Evolutionary conservation across 768 basidiomycete genomes (phyloP), one percentile per base, ranked within the genome.

Genomic region (Tulasnella calospora): DNA sequence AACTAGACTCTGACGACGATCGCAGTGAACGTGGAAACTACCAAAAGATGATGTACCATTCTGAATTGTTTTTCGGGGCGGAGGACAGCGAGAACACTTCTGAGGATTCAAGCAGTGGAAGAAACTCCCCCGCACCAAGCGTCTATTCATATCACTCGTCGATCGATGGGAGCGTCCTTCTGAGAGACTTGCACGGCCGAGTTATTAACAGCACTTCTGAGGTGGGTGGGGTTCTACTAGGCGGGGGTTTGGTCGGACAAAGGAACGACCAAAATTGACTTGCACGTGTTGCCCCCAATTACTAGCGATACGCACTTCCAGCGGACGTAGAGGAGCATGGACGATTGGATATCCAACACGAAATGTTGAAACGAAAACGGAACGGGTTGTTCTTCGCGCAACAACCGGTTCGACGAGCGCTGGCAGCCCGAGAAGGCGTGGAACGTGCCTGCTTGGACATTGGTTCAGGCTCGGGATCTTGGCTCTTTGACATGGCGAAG

Each of bases 101-200:
- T 3, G 61, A 67, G 33, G 44, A 15, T 44, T 30, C 61, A 6
- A 67, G 30, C 27, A 67, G 30, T 7, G 61, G 61, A 27, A 27
- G 61, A 67, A 67, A 67, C 61, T 73, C 71, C 36, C 33, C 51
- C 44, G 33, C 40, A 35, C 79, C 76, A 30, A 80, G 79, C 35
- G 35, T 78, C 23, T 79, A 71, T 40, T 79, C 79, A 12, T 79
- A 78, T 44, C 38, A 27, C 23, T 79, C 79, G 30, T 80, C 57
- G 6, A 51, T 69, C 8, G 71, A 79, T 41, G 79, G 75, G 21
- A 33, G 30, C 40, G 35, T 40, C 13, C 30, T 79, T 35, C 70
- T 79, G 21, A 41, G 79, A 74, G 79, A 79, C 27, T 41, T 67
- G 9, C 46, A 79, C 23, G 79, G 79, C 12, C 61, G 79, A 13